Conservation (phyloP, 23 red algal species). For the Chondrus crispus region DNA sequence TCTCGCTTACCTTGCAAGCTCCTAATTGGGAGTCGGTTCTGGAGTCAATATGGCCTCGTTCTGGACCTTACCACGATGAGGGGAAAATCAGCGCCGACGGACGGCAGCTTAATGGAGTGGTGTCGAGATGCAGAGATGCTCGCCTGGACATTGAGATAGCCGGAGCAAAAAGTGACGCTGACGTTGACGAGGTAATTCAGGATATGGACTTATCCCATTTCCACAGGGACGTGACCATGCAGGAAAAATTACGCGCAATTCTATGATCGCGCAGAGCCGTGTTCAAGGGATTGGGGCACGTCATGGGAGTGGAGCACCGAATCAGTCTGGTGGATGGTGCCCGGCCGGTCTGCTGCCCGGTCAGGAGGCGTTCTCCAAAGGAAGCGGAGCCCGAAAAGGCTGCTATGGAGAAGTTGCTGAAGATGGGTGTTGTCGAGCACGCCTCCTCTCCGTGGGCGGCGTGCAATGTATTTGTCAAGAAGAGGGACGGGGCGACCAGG, state of each 20-base stretch:
- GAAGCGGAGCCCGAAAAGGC: background rate
- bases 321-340: background rate
- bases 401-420: background rate
- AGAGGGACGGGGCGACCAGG: background rate
- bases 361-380: background rate
- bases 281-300: background rate
- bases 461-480: background rate
- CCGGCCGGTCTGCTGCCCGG: background rate
- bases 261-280: background rate
- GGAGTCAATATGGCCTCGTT: no score
- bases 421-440: background rate
- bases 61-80: no score
- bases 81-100: no score
- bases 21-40: no score
- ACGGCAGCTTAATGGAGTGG: no score
- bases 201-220: conserved; percentile 3
- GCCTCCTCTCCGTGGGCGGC: background rate
- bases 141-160: no score
- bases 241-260: background rate
- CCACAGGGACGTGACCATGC: background rate
- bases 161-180: no score
- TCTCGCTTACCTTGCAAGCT: no score
- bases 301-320: background rate
- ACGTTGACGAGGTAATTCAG: background rate
- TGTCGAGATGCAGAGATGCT: no score